Percentiles rank a stretch among this genome's conserved stretches.
These are phyloP conservation scores for Microstegium vimineum DNA, from an alignment of 176 grass and related monocot species.

Conservation along the genomic window DNA sequence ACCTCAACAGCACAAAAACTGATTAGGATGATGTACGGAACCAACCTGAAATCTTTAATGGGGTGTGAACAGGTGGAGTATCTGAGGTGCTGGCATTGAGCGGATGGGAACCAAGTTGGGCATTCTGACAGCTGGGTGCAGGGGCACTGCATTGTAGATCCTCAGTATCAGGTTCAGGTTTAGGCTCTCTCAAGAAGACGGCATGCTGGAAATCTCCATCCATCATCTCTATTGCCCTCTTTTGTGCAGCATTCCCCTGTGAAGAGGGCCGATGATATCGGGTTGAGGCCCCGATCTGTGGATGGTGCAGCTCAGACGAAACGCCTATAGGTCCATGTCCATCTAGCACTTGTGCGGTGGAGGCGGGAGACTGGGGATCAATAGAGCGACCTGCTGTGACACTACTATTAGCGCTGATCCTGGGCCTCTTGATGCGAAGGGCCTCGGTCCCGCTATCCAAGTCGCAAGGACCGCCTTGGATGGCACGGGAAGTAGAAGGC, in stretches of 20 bases:
- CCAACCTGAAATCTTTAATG: slow-evolving; percentile 12
- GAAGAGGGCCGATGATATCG: not conserved
- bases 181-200: slow-evolving; percentile 43
- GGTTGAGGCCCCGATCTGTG: not conserved
- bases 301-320: not conserved
- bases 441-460: not conserved
- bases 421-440: slow-evolving; percentile 20
- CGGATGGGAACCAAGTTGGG: not conserved
- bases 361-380: not conserved
- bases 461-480: not conserved
- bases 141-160: not conserved
- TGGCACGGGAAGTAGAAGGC: not conserved
- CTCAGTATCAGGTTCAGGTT: slow-evolving; percentile 35
- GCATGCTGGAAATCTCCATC: slow-evolving; percentile 16
- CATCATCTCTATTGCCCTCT: slow-evolving; percentile 7
- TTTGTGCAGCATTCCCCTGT: not conserved
- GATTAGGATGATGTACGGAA: not conserved
- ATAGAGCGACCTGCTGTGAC: not conserved
- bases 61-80: not conserved
- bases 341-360: not conserved
- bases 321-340: not conserved
- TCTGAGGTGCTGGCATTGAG: slow-evolving; percentile 2
- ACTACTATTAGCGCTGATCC: not conserved
- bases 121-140: not conserved
- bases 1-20: not conserved